Evolutionary conservation across 306 rosid genomes (phyloP).

Genomic region (Pyrus communis): DNA sequence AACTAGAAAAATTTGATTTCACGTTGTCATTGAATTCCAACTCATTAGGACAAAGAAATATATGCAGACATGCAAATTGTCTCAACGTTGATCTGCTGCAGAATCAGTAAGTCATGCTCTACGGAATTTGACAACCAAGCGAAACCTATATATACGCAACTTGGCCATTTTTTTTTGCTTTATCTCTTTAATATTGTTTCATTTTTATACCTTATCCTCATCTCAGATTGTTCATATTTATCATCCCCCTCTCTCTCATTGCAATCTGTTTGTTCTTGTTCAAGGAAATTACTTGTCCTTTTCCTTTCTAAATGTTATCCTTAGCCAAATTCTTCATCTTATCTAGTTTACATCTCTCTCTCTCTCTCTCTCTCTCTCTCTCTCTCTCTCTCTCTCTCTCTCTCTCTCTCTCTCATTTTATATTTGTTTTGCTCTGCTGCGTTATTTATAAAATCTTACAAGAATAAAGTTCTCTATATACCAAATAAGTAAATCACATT

Average conservation of each 20-base stretch:
- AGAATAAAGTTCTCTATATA: no score
- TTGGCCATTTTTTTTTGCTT: background rate
- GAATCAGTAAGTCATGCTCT: background rate
- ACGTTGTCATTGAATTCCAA: constrained; percentile 8
- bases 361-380: background rate
- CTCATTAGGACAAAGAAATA: background rate
- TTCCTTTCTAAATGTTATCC: background rate
- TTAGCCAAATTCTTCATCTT: background rate
- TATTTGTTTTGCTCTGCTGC: background rate
- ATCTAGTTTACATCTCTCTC: background rate
- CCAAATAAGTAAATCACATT: no score
- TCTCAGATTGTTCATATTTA: background rate
- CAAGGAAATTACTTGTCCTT: background rate
- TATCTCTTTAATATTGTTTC: background rate
- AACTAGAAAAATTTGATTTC: background rate
- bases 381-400: no score
- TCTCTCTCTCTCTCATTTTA: no score
- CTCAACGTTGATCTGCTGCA: background rate
- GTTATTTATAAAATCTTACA: background rate
- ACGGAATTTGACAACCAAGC: background rate
- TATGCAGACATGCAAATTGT: background rate
- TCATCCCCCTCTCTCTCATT: background rate
- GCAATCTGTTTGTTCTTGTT: background rate
- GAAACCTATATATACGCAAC: background rate
- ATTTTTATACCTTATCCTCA: background rate